phyloP scores from a whole-genome alignment of 2,329 filamentous ascomycete genomes.

The Aspergillus floridensis region DNA sequence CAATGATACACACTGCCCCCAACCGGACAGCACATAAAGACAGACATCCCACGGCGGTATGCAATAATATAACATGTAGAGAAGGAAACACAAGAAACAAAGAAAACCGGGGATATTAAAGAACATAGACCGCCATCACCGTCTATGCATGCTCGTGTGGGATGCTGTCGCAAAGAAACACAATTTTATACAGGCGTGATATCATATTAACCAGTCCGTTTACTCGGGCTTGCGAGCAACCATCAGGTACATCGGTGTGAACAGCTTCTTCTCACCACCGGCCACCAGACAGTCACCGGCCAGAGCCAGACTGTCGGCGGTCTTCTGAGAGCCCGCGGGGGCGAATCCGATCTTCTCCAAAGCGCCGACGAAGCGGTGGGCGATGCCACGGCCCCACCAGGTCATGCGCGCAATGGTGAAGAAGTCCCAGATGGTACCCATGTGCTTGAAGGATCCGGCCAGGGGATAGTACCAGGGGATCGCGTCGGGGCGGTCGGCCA shows the following conservation, averaged over 20 bases:
- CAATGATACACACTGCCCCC: constrained; percentile 16
- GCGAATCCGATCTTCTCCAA: constrained; percentile 74
- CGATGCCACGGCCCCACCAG: constrained; percentile 69
- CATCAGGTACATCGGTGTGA: constrained; percentile 99
- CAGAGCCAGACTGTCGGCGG: constrained; percentile 79
- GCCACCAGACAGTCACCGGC: constrained; percentile 84
- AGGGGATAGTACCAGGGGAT: constrained; percentile 95
- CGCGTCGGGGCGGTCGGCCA: constrained; percentile 71
- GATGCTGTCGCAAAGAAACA: constrained; percentile 9
- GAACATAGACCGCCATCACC: constrained; percentile 18
- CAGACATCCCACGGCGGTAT: constrained; percentile 19
- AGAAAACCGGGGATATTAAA: constrained; percentile 18
- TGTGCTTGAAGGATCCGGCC: constrained; percentile 78
- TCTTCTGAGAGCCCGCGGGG: constrained; percentile 85
- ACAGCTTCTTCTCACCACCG: constrained; percentile 84
- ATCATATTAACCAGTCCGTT: constrained; percentile 11
- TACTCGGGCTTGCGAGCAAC: constrained; percentile 76
- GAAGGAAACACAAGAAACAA: constrained; percentile 4
- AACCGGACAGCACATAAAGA: constrained; percentile 11
- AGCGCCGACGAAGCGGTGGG: constrained; percentile 72
- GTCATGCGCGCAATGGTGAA: constrained; percentile 88
- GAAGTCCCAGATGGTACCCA: constrained; percentile 74
- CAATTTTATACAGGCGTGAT: constrained; percentile 16
- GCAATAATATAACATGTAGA: constrained; percentile 16
- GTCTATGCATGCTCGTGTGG: constrained; percentile 9